Evolutionary conservation across 768 basidiomycete genomes (phyloP), one percentile per base, ranked within the genome.

Genomic region (Tulasnella sp.): DNA sequence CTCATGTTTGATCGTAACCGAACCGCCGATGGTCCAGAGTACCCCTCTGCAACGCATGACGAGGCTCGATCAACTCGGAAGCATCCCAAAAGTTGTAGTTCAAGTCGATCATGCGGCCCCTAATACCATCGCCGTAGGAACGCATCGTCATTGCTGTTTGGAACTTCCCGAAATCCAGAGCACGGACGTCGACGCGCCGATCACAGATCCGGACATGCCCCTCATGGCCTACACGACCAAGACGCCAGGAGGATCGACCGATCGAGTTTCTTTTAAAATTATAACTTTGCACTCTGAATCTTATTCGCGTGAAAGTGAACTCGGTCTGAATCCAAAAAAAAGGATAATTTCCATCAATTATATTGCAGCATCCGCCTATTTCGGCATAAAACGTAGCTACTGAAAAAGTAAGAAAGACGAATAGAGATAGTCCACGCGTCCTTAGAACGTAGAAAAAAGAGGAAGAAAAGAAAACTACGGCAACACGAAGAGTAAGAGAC

Each of bases 401-500:
- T 69, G 31, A 37, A 31, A 11, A 69, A 37, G 28, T 31, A 69
- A 31, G 6, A 69, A 69, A 18, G n/a, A 37, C 31, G 24, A 31
- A 28, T 8, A 37, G 12, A 37, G 12, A 31, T 22, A 12, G 64
- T 69, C 34, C 64, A 69, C 11, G 18, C 64, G 64, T 69, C 28
- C 34, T 9, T 16, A 69, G 5, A 64, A 31, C n/a, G 60, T 16
- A 34, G 31, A 28, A 69, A 69, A 14, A 31, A 69, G 34, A 37
- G 31, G 31, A 14, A 69, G 14, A 69, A 69, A 37, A 37, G 14
- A 37, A 69, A 34, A 69, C 64, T 69, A 37, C 31, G n/a, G 64
- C 64, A 37, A 69, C 64, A 69, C 64, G 64, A 69, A 69, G 11
- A 69, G 6, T 8, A 69, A 69, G 60, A 69, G 64, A 20, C 64